Evolutionary conservation across 345 rosid genomes (phyloP), one percentile per base, ranked within the genome.

Genomic region (Hypericum perforatum): DNA sequence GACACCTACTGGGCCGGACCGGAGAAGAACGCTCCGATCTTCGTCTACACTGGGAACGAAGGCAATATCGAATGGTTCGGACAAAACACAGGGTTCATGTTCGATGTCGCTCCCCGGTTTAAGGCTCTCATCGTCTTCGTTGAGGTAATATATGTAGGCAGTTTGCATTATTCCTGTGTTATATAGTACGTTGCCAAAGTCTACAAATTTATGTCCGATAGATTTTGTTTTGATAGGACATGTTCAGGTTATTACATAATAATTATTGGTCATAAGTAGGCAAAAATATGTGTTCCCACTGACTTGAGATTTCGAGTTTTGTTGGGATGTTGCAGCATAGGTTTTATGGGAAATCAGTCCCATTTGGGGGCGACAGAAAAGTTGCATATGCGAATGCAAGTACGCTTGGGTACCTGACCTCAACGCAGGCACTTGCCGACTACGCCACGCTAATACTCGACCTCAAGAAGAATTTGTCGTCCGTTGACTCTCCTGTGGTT

Each of bases 51-150:
- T 0, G 82, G 85, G 22, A 82, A 79, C 38, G 85, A 79, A 77
- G 85, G 82, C 7, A 70, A 69, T 2, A 77, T 82, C 39, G 85
- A 82, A 41, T 79, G 85, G 85, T 79, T 79, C 42, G 70, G 85
- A 0, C 76, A 77, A 8, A 82, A 79, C 58, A 77, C 79, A 0
- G 82, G 89, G 2, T 79, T 82, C 62, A 62, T 82, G 79, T 70
- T 58, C 43, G 82, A 79, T 10, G 54, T n/a, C 11, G 85, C 85
- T 0, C 82, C 82, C 0, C 41, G 22, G 6, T 79, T 82, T 67
- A 56, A 75, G 10, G 85, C 89, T 54, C 85, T 76, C 63, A 68
- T 76, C 11, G 77, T 82, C 43, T 79, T 78, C 63, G 65, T 82
- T 5, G 89, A 79, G 89, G 82, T 78, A 64, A 60, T 2, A 6